A percentile compares a stretch with the other conserved stretches of the same genome.
These are phyloP conservation scores for Fraxinus angustifolia DNA, from an alignment of 305 asterid species.

Conservation along the genomic window DNA sequence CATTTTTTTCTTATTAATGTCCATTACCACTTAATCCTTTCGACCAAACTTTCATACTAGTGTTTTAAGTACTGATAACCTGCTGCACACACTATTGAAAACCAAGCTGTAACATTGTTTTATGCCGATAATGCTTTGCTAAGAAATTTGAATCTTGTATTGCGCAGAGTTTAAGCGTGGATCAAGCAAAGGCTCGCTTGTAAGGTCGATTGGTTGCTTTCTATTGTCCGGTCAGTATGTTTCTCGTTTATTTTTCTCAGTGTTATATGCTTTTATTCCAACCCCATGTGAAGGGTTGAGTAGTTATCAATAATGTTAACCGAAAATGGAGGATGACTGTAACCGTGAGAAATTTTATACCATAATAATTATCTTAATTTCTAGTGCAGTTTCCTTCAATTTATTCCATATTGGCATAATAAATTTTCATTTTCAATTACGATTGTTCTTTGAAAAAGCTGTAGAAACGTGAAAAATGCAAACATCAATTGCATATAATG, in stretches of 20 bases:
- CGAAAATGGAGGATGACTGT: background rate
- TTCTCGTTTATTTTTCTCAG: background rate
- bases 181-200: slow-evolving; percentile 43
- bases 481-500: background rate
- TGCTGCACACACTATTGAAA: background rate
- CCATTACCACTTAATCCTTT: background rate
- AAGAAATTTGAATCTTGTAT: background rate
- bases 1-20: background rate
- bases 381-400: background rate
- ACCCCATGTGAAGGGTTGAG: background rate
- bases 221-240: background rate
- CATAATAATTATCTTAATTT: background rate
- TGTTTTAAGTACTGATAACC: background rate
- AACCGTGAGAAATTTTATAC: slow-evolving; percentile 1
- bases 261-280: slow-evolving; percentile 7
- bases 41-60: background rate
- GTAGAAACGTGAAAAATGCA: background rate
- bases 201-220: slow-evolving; percentile 23
- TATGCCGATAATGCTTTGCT: background rate
- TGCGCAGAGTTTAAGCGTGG: slow-evolving; percentile 34
- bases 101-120: no score
- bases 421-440: background rate
- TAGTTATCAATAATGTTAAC: slow-evolving; percentile 24
- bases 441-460: background rate
- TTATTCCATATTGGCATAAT: background rate